phyloP scores from a whole-genome alignment of 2,329 filamentous ascomycete genomes.

The Xylariales sp. region DNA sequence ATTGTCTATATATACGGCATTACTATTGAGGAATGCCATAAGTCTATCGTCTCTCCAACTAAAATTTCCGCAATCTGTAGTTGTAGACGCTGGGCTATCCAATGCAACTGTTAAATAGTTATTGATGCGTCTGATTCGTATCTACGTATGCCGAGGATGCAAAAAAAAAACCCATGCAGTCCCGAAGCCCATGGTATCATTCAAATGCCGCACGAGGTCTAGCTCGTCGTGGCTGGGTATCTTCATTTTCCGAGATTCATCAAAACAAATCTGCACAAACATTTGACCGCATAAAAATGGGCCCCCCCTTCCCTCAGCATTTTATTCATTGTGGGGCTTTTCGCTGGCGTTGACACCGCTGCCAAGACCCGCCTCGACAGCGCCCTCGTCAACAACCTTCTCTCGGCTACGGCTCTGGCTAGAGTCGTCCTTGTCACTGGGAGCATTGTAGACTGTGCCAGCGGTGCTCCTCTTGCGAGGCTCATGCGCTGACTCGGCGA shows the following conservation, averaged over 20 bases:
- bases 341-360: background rate
- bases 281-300: background rate
- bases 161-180: no score
- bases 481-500: constrained; percentile 4
- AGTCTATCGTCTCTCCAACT: no score
- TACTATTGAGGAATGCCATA: no score
- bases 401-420: background rate
- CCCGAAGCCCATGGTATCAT: no score
- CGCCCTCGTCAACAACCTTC: background rate
- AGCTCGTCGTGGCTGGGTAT: background rate
- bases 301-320: background rate
- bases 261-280: background rate
- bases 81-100: no score
- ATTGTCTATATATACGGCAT: no score
- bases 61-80: no score
- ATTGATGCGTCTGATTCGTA: no score
- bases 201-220: no score
- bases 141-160: no score
- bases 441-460: constrained; percentile 2
- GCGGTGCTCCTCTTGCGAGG: background rate
- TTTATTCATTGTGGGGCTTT: constrained; percentile 1
- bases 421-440: constrained; percentile 3
- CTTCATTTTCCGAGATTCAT: no score
- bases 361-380: background rate
- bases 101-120: no score